These are phyloP conservation scores for Arthromyces matolae DNA, from an alignment of 768 basidiomycete genomes.

Conservation along the genomic window DNA sequence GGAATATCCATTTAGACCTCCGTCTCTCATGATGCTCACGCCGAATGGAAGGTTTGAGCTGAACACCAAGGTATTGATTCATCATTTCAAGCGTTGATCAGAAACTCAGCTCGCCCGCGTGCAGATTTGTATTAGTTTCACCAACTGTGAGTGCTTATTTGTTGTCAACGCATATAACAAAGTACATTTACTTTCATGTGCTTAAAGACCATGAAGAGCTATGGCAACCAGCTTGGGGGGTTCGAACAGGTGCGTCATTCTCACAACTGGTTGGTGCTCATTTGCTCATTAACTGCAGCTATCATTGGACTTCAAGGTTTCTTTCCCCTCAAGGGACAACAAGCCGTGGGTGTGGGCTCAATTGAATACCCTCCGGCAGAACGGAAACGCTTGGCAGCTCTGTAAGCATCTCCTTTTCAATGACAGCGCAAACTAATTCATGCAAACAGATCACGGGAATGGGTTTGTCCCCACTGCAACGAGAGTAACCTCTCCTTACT, in stretches of 20 bases:
- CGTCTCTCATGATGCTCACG: constrained; percentile 93
- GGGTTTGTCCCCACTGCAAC: constrained; percentile 75
- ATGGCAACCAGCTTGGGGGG: constrained; percentile 99
- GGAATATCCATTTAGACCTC: constrained; percentile 95
- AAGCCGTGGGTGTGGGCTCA: constrained; percentile 84
- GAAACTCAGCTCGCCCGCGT: constrained; percentile 4
- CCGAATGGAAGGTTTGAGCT: constrained; percentile 97
- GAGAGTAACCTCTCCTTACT: constrained; percentile 64
- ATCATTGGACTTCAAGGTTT: constrained; percentile 88
- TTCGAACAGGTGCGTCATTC: constrained; percentile 73
- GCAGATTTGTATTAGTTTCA: constrained; percentile 92
- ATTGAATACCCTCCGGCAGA: constrained; percentile 74
- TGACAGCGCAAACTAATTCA: constrained; percentile 7
- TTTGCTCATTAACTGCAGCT: constrained; percentile 39
- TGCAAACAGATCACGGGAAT: constrained; percentile 66
- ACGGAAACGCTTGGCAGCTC: constrained; percentile 69
- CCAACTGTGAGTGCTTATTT: constrained; percentile 59
- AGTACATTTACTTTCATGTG: background rate
- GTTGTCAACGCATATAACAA: constrained; percentile 2
- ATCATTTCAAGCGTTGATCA: background rate
- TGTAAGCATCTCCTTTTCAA: constrained; percentile 51
- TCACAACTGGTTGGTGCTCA: background rate
- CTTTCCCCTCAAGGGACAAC: constrained; percentile 84
- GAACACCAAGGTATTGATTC: constrained; percentile 74
- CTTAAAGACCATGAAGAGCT: constrained; percentile 84